Evolutionary conservation across 1,284 basidiomycete species (phyloP), one percentile per base, ranked within the genome.

Genomic region (Trametes sp.): DNA sequence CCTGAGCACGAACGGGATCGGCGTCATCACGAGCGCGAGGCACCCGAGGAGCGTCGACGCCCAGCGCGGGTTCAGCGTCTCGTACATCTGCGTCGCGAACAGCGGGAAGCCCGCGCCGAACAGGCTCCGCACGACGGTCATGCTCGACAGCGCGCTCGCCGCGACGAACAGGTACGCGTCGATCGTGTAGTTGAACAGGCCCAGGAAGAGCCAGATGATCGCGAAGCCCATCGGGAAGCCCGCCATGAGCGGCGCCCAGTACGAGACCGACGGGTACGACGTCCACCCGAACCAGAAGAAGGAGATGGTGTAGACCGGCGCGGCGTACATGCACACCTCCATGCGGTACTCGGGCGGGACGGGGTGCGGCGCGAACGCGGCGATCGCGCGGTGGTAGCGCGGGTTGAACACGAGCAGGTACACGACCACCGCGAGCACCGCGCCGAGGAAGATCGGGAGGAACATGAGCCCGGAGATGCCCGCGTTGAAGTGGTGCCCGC

Each of bases 281-380:
- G 80, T 81, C 82, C 81, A 83, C 36, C 78, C 79, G 56, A 82
- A 75, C 77, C 77, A 77, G 74, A 82, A 82, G 65, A 81, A 79
- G 3, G 78, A 76, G 31, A 77, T 55, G 11, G 81, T 74, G 57
- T 82, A 76, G 16, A 80, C 63, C 4, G 80, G 80, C 1, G 78
- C 80, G 2, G 79, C 80, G n/a, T 74, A 67, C 72, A 80, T 73
- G 26, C 77, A 72, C 8, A 80, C 77, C 33, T 77, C 76, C 9
- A 86, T 74, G 23, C 84, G 77, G 61, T 77, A 77, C 70, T 85
- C 84, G 10, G 83, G 82, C 13, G 81, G 79, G 1, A 76, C 76
- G 14, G 76, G 77, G 35, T 69, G 61, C 1, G 77, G 77, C 2
- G 76, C 76, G 74, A 76, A 79, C 46, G 75, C 69, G 0, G 68